These are phyloP conservation scores for Candida nonsorbophila DNA, from an alignment of 805 yeast genomes.

Conservation along the genomic window DNA sequence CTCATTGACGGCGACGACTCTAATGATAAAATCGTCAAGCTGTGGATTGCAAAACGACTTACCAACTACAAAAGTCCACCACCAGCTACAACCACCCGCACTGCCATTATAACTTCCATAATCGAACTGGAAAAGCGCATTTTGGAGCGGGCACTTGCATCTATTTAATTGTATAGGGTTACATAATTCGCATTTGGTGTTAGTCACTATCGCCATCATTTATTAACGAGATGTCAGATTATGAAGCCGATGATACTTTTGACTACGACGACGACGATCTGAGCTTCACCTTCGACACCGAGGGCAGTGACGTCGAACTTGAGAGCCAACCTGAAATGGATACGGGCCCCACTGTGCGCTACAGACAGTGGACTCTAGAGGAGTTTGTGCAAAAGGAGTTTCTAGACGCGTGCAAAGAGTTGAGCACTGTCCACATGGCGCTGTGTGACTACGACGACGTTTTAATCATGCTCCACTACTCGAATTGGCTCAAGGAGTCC, in stretches of 20 bases:
- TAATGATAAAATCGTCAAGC: no score
- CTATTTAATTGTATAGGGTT: neutral
- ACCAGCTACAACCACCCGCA: no score
- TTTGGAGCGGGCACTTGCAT: slow-evolving; percentile 9
- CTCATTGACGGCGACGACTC: slow-evolving; percentile 4
- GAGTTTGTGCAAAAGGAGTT: slow-evolving; percentile 19
- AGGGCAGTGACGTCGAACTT: no score
- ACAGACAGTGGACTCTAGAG: slow-evolving; percentile 22
- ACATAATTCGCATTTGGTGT: no score
- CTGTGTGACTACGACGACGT: slow-evolving; percentile 24
- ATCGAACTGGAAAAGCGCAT: slow-evolving; percentile 22
- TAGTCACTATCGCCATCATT: no score
- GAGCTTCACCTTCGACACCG: neutral
- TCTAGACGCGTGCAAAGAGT: slow-evolving; percentile 14
- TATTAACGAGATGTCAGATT: slow-evolving; percentile 2
- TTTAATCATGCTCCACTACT: slow-evolving; percentile 28
- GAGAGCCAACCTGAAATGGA: no score
- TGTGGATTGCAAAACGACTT: no score
- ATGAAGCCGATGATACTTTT: slow-evolving; percentile 1
- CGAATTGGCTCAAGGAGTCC: slow-evolving; percentile 36
- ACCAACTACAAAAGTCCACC: no score
- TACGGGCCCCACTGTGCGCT: slow-evolving; percentile 9
- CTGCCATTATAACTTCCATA: slow-evolving; percentile 13
- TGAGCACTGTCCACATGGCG: slow-evolving; percentile 20
- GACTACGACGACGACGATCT: neutral